Evolutionary conservation across 2,329 filamentous ascomycete species (phyloP), one percentile per base, ranked within the genome.

Genomic region (Microcyclosporella mali): DNA sequence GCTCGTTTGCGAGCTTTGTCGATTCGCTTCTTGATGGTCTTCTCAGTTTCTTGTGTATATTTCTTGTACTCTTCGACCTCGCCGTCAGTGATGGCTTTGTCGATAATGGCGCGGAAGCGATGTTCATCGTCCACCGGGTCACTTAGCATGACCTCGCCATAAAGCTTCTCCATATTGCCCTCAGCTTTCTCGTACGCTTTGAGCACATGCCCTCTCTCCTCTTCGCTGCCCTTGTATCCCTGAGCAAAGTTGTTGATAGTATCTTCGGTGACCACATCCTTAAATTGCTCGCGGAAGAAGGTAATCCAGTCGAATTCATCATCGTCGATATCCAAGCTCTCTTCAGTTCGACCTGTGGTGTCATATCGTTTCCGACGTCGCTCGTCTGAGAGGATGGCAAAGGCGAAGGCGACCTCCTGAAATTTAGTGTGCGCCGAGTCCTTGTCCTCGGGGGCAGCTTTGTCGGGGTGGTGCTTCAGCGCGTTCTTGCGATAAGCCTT

Each of bases 321-420:
- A 43, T 70, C 71, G 41, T 73, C 67, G 25, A 83, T 58, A 40
- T 74, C 76, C 16, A 94, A 78, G 7, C 81, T 82, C 61, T 95
- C 89, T 9, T 85, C 80, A 0, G 89, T 97, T 43, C 84, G 92
- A 41, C 92, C 92, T 0, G 90, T 97, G 40, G 77, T 74, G 62
- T 98, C 90, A 70, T 95, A 98, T 46, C 87, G 85, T 56, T 81
- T 81, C 54, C 92, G 85, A 40, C 92, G 81, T 15, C 75, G 73
- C 16, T 84, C 74, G 56, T 95, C 87, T 25, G 87, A 95, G 28
- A 98, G 84, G 37, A 98, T 79, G 27, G 88, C 90, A 61, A 97
- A 95, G 40, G 92, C 90, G 59, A 95, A 90, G 17, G 90, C 90
- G 55, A 98, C 81, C 55, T 84, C 75, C 66, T 98, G 92, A 65